Evolutionary conservation across 1,284 basidiomycete genomes (phyloP).

Genomic region (Singerocomus inundabilis): DNA sequence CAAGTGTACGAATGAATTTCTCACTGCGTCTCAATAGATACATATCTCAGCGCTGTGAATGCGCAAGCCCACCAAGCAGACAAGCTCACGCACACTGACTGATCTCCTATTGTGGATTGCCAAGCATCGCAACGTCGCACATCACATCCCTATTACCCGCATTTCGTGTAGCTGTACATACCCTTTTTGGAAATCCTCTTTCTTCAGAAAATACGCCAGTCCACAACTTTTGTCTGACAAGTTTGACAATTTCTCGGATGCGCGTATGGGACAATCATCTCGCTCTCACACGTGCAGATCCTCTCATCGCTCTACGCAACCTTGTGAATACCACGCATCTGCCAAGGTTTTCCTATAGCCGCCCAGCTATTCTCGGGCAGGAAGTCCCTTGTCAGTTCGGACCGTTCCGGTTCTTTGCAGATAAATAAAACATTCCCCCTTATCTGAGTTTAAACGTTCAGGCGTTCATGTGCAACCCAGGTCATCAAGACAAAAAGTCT

Average conservation of each 20-base stretch:
- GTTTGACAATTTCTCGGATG: background rate
- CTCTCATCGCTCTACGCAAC: background rate
- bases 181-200: no score
- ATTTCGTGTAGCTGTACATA: constrained; percentile 14
- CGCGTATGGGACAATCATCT: background rate
- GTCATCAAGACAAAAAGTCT: background rate
- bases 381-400: no score
- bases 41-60: constrained; percentile 49
- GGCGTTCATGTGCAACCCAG: background rate
- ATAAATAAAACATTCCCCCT: background rate
- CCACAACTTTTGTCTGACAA: background rate
- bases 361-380: background rate
- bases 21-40: constrained; percentile 33
- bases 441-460: background rate
- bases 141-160: constrained; percentile 10
- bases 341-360: background rate
- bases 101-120: background rate
- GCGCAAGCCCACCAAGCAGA: constrained; percentile 21
- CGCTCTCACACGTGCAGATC: background rate
- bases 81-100: constrained; percentile 3
- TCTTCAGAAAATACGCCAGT: no score
- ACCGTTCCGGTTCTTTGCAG: no score
- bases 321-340: background rate
- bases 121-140: background rate
- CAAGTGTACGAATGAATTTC: constrained; percentile 13